Base-by-base conservation (phyloP, 2,329 filamentous ascomycete species). In the Fusarium albidum region DNA sequence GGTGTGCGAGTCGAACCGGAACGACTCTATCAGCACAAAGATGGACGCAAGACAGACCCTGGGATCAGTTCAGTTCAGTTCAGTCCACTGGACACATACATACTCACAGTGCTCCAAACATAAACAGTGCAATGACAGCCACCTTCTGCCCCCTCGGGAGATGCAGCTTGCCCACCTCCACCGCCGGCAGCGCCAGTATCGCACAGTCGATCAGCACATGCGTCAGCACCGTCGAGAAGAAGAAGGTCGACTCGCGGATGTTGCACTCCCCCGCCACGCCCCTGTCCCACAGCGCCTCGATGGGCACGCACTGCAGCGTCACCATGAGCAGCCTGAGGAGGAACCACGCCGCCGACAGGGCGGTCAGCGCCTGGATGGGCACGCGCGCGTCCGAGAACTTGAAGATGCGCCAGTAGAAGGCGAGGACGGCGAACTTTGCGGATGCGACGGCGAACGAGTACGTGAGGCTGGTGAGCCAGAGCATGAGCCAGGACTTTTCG, bases 221-320 rank as follows among this genome's bases (percentile, higher is more conserved):
- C 2, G 65, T 64, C 10, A 71, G 31, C 2, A 69, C 65, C 1
- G 69, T 70, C 12, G 69, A 67, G 33, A 73, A 68, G 53, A 72
- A 72, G 21, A 70, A 73, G 0, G 65, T 66, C 12, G 62, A 59
- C 47, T 68, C 68, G 32, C 68, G 56, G 13, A 74, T 69, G 5
- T 55, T 61, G 53, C 73, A 75, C 11, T 60, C 53, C 3, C 59
- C 63, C 6, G 41, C 46, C n/a, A 47, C 44, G 25, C 72, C 60
- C 3, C 62, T 60, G 15, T 70, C 61, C 73, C 71, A 75, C 25
- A 71, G 69, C 3, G 63, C 67, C 17, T 69, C 64, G 0, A 73
- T 52, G 0, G 73, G 73, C 5, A 70, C 31, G 34, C 72, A 74
- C 37, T 70, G 69, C 25, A 74, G 68, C 2, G 69, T 67, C 2